Conservation (phyloP, 106 monocot genomes). For the Chionographis japonica region DNA sequence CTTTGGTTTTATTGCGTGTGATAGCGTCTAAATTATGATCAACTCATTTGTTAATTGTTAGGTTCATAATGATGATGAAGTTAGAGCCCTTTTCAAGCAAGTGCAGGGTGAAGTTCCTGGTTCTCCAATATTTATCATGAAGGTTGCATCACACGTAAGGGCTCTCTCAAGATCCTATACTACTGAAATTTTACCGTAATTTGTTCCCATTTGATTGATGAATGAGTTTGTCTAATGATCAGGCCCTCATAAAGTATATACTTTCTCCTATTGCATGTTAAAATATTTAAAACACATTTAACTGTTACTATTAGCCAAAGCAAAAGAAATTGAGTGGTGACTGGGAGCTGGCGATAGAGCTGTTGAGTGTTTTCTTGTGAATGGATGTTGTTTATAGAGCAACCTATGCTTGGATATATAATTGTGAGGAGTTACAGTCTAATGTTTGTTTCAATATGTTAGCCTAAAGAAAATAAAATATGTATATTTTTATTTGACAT, state of each 20-base stretch:
- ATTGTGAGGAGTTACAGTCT: neutral
- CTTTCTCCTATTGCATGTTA: neutral
- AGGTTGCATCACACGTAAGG: constrained; percentile 96
- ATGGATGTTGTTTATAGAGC: neutral
- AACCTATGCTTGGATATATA: neutral
- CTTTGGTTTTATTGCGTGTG: no score
- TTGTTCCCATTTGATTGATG: neutral
- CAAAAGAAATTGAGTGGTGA: no score
- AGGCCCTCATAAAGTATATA: neutral
- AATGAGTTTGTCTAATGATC: no score
- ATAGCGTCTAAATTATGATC: neutral
- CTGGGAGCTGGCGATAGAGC: no score
- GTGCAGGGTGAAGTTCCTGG: constrained; percentile 99
- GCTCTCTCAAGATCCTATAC: neutral
- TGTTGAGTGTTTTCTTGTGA: no score
- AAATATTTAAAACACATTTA: neutral
- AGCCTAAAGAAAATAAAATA: no score
- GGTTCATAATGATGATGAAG: constrained; percentile 99
- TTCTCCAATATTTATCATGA: constrained; percentile 99
- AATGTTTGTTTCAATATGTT: no score
- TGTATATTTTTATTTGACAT: no score
- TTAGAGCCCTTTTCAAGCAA: constrained; percentile 97
- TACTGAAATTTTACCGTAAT: neutral
- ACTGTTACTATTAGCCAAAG: no score
- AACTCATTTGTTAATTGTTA: constrained; percentile 12